phyloP scores from a whole-genome alignment of 306 rosid species.

The Abrus precatorius region DNA sequence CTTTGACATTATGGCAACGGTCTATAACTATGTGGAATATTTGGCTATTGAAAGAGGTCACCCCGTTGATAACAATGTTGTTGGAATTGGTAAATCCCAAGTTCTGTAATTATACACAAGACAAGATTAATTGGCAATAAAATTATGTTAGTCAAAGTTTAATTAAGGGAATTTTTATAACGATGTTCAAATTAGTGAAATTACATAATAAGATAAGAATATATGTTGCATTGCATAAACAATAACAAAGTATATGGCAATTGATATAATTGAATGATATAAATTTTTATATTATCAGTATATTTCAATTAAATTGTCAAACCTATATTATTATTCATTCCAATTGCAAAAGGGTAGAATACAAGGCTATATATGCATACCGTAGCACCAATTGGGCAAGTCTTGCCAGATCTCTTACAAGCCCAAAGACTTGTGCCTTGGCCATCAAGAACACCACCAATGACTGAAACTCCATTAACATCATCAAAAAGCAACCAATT shows the following conservation, averaged over 20 bases:
- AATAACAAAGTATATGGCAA: no score
- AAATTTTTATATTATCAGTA: no score
- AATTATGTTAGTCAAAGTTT: background rate
- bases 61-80: slow-evolving; percentile 54
- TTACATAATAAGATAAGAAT: no score
- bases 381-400: slow-evolving; percentile 66
- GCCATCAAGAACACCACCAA: slow-evolving; percentile 52
- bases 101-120: slow-evolving; percentile 12
- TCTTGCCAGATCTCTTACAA: slow-evolving; percentile 56
- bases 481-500: slow-evolving; percentile 54
- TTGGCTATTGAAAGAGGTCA: slow-evolving; percentile 65
- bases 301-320: no score
- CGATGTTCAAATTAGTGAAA: no score
- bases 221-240: no score
- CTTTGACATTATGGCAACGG: slow-evolving; percentile 52
- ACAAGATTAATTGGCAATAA: background rate
- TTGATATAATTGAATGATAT: no score
- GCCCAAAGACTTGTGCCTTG: slow-evolving; percentile 63
- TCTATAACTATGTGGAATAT: slow-evolving; percentile 66
- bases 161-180: no score
- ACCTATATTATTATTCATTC: no score
- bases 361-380: slow-evolving; percentile 28
- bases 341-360: no score
- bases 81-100: slow-evolving; percentile 53
- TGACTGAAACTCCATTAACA: background rate